Evolutionary conservation across 208 protist genomes (phyloP).

Genomic region (Crithidia sp.): DNA sequence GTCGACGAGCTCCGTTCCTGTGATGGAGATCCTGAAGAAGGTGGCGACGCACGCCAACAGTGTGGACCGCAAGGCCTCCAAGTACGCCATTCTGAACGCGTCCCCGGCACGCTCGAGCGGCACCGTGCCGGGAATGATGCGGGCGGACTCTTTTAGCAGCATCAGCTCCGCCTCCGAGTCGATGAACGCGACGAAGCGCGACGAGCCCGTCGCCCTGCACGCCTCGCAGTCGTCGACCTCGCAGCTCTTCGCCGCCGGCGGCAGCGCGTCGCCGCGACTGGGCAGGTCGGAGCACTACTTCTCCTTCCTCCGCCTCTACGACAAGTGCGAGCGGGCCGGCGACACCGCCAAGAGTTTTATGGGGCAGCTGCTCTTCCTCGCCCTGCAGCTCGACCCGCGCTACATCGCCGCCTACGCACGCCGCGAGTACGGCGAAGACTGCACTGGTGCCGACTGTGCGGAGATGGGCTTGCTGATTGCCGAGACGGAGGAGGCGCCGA

Average conservation of each 20-base stretch:
- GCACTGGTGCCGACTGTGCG: constrained; percentile 51
- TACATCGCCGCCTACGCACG: constrained; percentile 76
- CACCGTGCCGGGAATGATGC: constrained; percentile 26
- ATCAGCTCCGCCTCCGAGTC: constrained; percentile 23
- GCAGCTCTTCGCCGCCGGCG: constrained; percentile 12
- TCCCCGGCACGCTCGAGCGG: constrained; percentile 48
- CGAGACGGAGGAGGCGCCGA: constrained; percentile 71
- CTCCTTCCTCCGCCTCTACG: constrained; percentile 88
- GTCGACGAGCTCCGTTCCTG: constrained; percentile 42
- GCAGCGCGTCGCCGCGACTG: constrained; percentile 3
- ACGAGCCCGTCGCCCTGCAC: constrained; percentile 6
- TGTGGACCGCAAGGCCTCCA: constrained; percentile 84
- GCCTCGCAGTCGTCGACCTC: constrained; percentile 10
- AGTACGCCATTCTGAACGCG: constrained; percentile 83
- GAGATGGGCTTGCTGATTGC: constrained; percentile 66
- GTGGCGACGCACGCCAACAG: constrained; percentile 74
- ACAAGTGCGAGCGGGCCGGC: constrained; percentile 73
- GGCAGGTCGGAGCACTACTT: constrained; percentile 84
- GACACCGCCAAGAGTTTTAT: constrained; percentile 53
- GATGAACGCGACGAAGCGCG: constrained; percentile 24
- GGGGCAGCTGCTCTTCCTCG: constrained; percentile 81
- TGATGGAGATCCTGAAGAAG: constrained; percentile 78
- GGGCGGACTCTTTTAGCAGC: constrained; percentile 30
- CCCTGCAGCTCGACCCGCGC: constrained; percentile 72
- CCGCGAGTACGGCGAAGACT: constrained; percentile 53